Conservation (phyloP, 805 yeast species). For the Hanseniaspora occidentalis region DNA sequence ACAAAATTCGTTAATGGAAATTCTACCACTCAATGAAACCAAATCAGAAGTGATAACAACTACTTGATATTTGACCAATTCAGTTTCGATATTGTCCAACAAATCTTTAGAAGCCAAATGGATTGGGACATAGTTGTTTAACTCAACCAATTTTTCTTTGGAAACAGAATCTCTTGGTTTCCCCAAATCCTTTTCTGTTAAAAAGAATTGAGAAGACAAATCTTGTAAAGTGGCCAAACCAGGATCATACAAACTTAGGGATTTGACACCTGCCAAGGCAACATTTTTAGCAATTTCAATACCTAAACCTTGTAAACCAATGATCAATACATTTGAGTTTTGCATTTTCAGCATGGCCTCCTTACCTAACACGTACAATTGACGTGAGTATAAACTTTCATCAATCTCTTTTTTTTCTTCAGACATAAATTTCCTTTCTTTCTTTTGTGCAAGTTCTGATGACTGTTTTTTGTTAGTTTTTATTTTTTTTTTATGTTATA, state of each 20-base stretch:
- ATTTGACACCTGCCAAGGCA: constrained; percentile 94
- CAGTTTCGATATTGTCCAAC: constrained; percentile 18
- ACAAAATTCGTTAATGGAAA: constrained; percentile 61
- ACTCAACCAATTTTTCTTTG: constrained; percentile 57
- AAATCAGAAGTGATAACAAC: constrained; percentile 69
- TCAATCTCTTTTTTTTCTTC: constrained; percentile 46
- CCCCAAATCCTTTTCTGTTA: constrained; percentile 63
- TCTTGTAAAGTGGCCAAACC: constrained; percentile 52
- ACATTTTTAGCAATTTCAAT: constrained; percentile 94
- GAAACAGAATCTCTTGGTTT: constrained; percentile 62
- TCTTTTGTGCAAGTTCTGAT: background rate
- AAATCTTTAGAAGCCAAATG: constrained; percentile 33
- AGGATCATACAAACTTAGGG: constrained; percentile 78
- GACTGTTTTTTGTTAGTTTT: background rate
- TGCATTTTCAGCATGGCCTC: constrained; percentile 99
- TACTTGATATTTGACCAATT: constrained; percentile 53
- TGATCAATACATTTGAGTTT: constrained; percentile 76
- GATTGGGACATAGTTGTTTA: constrained; percentile 85
- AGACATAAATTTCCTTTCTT: constrained; percentile 8
- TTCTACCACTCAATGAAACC: constrained; percentile 56
- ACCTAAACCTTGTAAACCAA: constrained; percentile 89
- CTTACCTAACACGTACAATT: constrained; percentile 88
- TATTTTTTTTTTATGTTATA: constrained; percentile 4
- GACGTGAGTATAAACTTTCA: constrained; percentile 92
- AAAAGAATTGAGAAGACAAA: constrained; percentile 81